phyloP scores from a whole-genome alignment of 192 early-diverging fungal species.

The Spizellomyces sp. region DNA sequence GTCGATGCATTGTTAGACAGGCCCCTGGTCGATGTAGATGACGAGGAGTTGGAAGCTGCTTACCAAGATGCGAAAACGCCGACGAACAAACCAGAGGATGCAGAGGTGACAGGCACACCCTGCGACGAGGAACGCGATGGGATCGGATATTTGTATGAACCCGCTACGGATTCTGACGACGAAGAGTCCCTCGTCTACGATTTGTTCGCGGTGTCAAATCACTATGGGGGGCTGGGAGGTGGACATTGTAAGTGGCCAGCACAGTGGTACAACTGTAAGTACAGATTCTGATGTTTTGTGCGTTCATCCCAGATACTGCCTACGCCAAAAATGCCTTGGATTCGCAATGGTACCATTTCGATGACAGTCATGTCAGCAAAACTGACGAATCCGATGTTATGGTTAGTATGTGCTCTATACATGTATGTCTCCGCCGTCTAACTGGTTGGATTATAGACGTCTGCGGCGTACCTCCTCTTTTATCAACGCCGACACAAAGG shows the following conservation, averaged over 20 bases:
- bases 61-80: not conserved
- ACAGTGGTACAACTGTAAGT: not conserved
- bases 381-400: conserved; percentile 33
- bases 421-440: not conserved
- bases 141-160: not conserved
- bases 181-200: conserved; percentile 58
- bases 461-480: conserved; percentile 65
- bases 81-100: not conserved
- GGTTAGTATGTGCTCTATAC: conserved; percentile 26
- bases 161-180: conserved; percentile 5
- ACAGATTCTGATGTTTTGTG: not conserved
- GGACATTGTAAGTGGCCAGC: conserved; percentile 64
- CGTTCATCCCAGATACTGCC: conserved; percentile 59
- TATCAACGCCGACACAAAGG: conserved; percentile 49
- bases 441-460: conserved; percentile 40
- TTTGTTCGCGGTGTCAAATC: conserved; percentile 77
- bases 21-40: not conserved
- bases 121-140: conserved; percentile 2
- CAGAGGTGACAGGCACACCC: conserved; percentile 7
- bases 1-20: no score
- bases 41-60: not conserved
- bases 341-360: conserved; percentile 77
- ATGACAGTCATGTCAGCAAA: conserved; percentile 68
- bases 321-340: conserved; percentile 71
- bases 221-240: conserved; percentile 80